A percentile compares a stretch with the other conserved stretches of the same genome.
Conservation (phyloP, 2,329 filamentous ascomycete species). For the Xylogone sp. region DNA sequence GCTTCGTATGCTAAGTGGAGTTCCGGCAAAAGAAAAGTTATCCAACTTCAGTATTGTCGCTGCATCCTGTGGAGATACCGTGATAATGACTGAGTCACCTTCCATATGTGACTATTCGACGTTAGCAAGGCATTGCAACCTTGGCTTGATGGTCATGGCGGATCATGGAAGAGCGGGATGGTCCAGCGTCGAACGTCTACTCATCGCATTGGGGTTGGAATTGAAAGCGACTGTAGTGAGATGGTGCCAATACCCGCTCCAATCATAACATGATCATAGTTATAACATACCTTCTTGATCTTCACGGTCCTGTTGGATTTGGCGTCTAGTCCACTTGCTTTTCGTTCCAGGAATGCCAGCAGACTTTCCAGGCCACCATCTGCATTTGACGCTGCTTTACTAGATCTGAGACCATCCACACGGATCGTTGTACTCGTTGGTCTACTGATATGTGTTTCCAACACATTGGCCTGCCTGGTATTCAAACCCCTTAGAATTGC, state of each 20-base stretch:
- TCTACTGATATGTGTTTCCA: slow-evolving; percentile 18
- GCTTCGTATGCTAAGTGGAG: slow-evolving; percentile 51
- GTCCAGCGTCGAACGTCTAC: slow-evolving; percentile 19
- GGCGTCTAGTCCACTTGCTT: slow-evolving; percentile 52
- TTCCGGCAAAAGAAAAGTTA: slow-evolving; percentile 64
- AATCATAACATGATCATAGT: slow-evolving; percentile 38
- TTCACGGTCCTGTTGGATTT: slow-evolving; percentile 46
- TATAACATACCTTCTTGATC: slow-evolving; percentile 74
- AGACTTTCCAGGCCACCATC: slow-evolving; percentile 65
- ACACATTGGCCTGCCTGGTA: slow-evolving; percentile 24
- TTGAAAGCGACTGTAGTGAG: slow-evolving; percentile 36
- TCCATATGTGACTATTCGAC: slow-evolving; percentile 63
- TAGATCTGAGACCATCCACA: slow-evolving; percentile 61
- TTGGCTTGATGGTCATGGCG: slow-evolving; percentile 30
- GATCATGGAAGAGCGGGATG: slow-evolving; percentile 21
- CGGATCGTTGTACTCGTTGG: slow-evolving; percentile 27
- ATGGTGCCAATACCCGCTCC: slow-evolving; percentile 28
- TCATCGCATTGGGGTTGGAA: slow-evolving; percentile 29
- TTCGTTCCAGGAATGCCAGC: slow-evolving; percentile 67
- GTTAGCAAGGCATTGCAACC: slow-evolving; percentile 54
- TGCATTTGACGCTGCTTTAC: slow-evolving; percentile 62
- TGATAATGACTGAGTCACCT: slow-evolving; percentile 67
- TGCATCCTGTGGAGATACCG: slow-evolving; percentile 60
- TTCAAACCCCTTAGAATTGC: slow-evolving; percentile 35
- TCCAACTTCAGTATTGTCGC: slow-evolving; percentile 65